Base-by-base conservation (phyloP, 176 grass and related monocot species). In the Triticum urartu region DNA sequence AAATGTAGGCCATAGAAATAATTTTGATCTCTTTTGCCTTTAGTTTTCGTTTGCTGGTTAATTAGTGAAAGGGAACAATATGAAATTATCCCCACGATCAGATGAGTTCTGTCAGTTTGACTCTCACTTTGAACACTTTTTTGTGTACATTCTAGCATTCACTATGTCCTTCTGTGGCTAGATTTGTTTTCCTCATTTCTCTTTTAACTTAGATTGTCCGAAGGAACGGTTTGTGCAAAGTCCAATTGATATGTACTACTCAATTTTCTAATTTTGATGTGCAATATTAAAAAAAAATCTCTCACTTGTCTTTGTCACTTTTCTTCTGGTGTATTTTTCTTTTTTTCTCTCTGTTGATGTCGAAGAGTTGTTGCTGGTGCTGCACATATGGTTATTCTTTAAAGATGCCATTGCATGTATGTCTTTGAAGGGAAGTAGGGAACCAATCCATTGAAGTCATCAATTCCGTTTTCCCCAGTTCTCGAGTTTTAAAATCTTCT, bases 31-130 rank as follows among this genome's bases (percentile, higher is more conserved):
- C 28, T 72, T 87, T 64, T 76, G 17, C 25, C 9, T 39, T 82
- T 84, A 20, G 34, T 15, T 81, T 26, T 69, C 61, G 7, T 88
- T 80, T 64, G 4, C 60, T 64, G 60, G 15, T 86, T 84, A 34
- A 32, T 68, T 60, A 68, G 62, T 45, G 38, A 72, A 79, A 78
- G 56, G 48, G 30, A 48, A 25, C 30, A 33, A 39, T 74, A 87
- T 11, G n/a, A 38, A 70, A 84, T 56, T 82, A 65, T 88, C 24
- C 68, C 26, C 84, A 61, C 79, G 72, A 63, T 79, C 24, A 65
- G 43, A 17, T 79, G 9, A 64, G 56, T 42, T 84, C 13, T 89
- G 24, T 84, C 50, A 30, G 58, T 65, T 42, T 40, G 67, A 65
- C 10, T 10, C 11, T 38, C 5, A 14, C 17, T 79, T 70, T 83